Base-by-base conservation (phyloP, 2,329 filamentous ascomycete species). In the Xylariaceae sp. region DNA sequence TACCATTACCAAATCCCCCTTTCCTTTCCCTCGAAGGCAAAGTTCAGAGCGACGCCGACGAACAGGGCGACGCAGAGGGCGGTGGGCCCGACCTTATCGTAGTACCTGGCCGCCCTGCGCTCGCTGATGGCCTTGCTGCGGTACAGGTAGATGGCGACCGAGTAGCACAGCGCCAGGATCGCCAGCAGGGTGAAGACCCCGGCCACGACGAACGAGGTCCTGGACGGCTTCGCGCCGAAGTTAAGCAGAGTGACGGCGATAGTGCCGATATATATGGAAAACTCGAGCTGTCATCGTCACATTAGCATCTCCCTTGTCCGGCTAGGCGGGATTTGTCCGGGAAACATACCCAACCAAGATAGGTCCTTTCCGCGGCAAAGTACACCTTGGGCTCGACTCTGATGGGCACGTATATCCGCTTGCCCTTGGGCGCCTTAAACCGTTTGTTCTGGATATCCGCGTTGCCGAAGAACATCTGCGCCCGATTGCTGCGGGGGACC, bases 371-470 rank as follows among this genome's bases (percentile, higher is more conserved):
- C 1, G 88, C 89, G 15, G 92, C 92, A 56, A 98, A 94, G 60
- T 88, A 94, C 32, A 98, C 92, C 64, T 98, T 98, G 21, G 92
- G 92, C 60, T 98, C 92, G 21, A 98, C 89, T 31, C 92, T 80
- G 35, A 96, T 82, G 11, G 90, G 90, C 16, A 98, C 92, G 52
- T 96, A 90, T 38, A 98, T 96, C 58, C 85, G 85, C 75, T 89
- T 90, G 34, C 84, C 84, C 57, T 77, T 80, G 10, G 84, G 84
- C 7, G 84, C 83, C 55, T 77, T 80, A 64, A 88, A 77, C 47
- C 63, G 69, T 57, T 69, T 74, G 19, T 58, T 66, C 43, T 72
- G 67, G 17, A 80, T 68, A 61, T 78, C 49, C 50, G 70, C 60
- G 31, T 59, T 53, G 5, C 73, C 73, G 24, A 78, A 74, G 9